These are phyloP conservation scores for Cyphellophora attinorum DNA, from an alignment of 2,329 filamentous ascomycete genomes.

Conservation along the genomic window DNA sequence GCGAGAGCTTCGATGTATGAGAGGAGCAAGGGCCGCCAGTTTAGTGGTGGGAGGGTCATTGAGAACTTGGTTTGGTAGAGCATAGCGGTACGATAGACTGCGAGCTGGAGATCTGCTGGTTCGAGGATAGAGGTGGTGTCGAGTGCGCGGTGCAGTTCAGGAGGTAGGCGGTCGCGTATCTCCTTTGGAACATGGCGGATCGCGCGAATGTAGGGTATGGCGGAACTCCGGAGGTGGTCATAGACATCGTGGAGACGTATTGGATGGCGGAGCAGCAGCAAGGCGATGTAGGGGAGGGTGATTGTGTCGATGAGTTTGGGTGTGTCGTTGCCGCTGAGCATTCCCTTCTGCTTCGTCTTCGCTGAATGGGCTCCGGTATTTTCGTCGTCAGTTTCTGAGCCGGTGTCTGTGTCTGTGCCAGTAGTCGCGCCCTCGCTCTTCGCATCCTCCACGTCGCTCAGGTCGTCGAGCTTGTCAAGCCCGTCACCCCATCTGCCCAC, in stretches of 20 bases:
- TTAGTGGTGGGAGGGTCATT: slow-evolving; percentile 63
- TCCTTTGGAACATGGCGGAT: slow-evolving; percentile 33
- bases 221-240: slow-evolving; percentile 54
- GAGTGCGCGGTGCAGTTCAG: slow-evolving; percentile 28
- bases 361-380: no score
- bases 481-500: neutral
- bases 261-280: slow-evolving; percentile 40
- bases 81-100: slow-evolving; percentile 51
- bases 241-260: slow-evolving; percentile 10
- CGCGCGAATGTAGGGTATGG: slow-evolving; percentile 63
- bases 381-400: slow-evolving; percentile 10
- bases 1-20: slow-evolving; percentile 62
- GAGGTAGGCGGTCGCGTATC: slow-evolving; percentile 35
- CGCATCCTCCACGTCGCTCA: no score
- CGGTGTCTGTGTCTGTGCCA: slow-evolving; percentile 20
- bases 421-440: slow-evolving; percentile 7
- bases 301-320: slow-evolving; percentile 68
- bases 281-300: slow-evolving; percentile 69
- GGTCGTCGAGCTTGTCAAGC: neutral
- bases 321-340: slow-evolving; percentile 19
- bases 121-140: slow-evolving; percentile 34
- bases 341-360: slow-evolving; percentile 27
- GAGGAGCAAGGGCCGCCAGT: slow-evolving; percentile 58
- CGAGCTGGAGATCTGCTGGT: slow-evolving; percentile 52
- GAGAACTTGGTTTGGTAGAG: slow-evolving; percentile 60